These are phyloP conservation scores for Pythium chondricola DNA, from an alignment of 352 stramenopile species.

Conservation along the genomic window DNA sequence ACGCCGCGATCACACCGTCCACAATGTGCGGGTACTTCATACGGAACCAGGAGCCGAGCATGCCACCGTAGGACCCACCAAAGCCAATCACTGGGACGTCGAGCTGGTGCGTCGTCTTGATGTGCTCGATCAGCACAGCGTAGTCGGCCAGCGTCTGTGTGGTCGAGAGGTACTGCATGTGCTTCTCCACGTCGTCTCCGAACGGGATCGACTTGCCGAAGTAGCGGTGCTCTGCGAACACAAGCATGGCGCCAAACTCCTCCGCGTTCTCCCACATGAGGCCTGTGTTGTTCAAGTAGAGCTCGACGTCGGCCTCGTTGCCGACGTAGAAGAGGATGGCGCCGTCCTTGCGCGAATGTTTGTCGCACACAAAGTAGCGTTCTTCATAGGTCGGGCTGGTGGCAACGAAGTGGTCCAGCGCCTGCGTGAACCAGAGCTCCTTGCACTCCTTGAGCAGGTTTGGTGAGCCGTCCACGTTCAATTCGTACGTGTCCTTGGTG, in stretches of 20 bases:
- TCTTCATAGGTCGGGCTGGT: constrained; percentile 63
- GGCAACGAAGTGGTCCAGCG: constrained; percentile 69
- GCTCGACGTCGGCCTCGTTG: constrained; percentile 93
- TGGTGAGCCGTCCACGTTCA: constrained; percentile 32
- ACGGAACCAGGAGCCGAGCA: constrained; percentile 89
- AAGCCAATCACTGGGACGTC: constrained; percentile 86
- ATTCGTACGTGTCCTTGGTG: constrained; percentile 13
- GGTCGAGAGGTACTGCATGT: constrained; percentile 71
- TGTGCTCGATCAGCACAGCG: constrained; percentile 41
- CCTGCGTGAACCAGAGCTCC: constrained; percentile 68
- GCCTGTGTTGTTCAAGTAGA: constrained; percentile 94
- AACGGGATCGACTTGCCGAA: constrained; percentile 91
- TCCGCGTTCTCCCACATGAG: constrained; percentile 95
- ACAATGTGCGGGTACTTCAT: constrained; percentile 91
- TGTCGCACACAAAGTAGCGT: constrained; percentile 88
- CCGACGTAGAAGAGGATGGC: constrained; percentile 93
- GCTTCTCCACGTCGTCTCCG: constrained; percentile 40
- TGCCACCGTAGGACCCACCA: constrained; percentile 91
- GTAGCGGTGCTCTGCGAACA: constrained; percentile 97
- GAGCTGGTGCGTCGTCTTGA: constrained; percentile 42
- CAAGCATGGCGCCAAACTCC: constrained; percentile 87
- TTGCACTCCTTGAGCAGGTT: constrained; percentile 57
- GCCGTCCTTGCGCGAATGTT: constrained; percentile 50
- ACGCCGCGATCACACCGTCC: constrained; percentile 88
- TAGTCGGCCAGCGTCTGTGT: constrained; percentile 91